Evolutionary conservation across 1,284 basidiomycete species (phyloP).

Genomic region (Apiotrichum mycotoxinovorans): DNA sequence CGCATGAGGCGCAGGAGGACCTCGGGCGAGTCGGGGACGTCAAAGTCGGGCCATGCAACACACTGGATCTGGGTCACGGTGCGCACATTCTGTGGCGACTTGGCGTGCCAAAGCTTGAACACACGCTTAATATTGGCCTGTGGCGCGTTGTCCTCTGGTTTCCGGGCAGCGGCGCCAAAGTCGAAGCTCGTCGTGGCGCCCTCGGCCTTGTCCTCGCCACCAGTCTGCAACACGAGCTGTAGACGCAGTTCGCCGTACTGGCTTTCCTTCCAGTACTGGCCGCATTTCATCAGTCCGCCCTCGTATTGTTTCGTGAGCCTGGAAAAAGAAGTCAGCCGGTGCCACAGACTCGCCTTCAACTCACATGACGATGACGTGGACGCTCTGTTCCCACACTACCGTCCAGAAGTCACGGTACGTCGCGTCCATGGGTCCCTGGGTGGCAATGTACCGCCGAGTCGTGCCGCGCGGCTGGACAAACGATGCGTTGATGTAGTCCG

Average conservation of each 20-base stretch:
- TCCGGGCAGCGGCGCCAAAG: conserved; percentile 35
- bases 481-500: conserved; percentile 91
- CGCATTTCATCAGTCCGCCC: conserved; percentile 83
- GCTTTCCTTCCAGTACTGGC: conserved; percentile 78
- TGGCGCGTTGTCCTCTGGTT: not conserved
- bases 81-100: conserved; percentile 60
- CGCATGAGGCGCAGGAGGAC: conserved; percentile 68
- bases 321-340: conserved; percentile 61
- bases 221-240: conserved; percentile 61
- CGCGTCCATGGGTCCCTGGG: conserved; percentile 86
- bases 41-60: conserved; percentile 89
- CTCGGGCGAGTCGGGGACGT: conserved; percentile 76
- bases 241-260: conserved; percentile 68
- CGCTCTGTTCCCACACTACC: conserved; percentile 56
- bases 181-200: conserved; percentile 44
- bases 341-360: conserved; percentile 49
- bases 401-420: conserved; percentile 95
- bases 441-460: conserved; percentile 81
- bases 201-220: conserved; percentile 45
- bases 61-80: conserved; percentile 72
- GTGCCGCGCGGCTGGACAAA: conserved; percentile 82
- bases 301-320: conserved; percentile 93
- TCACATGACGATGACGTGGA: conserved; percentile 62
- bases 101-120: conserved; percentile 64
- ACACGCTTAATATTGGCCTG: conserved; percentile 59